Conservation (phyloP, 2,329 filamentous ascomycete genomes). For the Mycosphaerella arachidis region DNA sequence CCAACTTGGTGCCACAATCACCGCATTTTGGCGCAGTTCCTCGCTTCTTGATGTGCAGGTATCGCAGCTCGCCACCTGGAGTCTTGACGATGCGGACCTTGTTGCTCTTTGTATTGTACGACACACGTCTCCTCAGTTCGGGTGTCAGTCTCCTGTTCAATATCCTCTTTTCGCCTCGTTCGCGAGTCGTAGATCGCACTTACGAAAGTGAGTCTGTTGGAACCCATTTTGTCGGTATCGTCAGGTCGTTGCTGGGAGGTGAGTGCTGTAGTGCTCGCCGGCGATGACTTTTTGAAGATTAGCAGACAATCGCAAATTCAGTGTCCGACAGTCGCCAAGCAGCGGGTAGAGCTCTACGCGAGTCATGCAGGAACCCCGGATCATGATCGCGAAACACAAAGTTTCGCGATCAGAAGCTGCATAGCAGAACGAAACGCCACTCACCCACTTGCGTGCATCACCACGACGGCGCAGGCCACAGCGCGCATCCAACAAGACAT, state of each 20-base stretch:
- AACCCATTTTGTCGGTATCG: conserved; percentile 47
- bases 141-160: conserved; percentile 11
- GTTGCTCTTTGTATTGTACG: conserved; percentile 98
- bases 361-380: background rate
- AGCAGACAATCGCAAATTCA: background rate
- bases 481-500: conserved; percentile 19
- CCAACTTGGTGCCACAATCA: conserved; percentile 97
- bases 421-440: conserved; percentile 4
- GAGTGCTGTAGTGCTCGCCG: conserved; percentile 1
- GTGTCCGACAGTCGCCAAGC: background rate
- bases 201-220: conserved; percentile 55
- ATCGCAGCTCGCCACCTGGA: conserved; percentile 88
- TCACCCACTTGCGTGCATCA: conserved; percentile 11
- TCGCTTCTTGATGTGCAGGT: conserved; percentile 99
- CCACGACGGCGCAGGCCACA: conserved; percentile 28
- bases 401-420: background rate
- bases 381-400: background rate
- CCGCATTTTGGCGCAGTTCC: conserved; percentile 97
- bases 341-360: background rate
- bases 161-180: conserved; percentile 17
- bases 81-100: conserved; percentile 94
- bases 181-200: conserved; percentile 28
- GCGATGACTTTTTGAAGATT: background rate
- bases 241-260: conserved; percentile 20
- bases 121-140: conserved; percentile 51